phyloP scores from a whole-genome alignment of 257 asterid genomes.

The Osmanthus fragrans region DNA sequence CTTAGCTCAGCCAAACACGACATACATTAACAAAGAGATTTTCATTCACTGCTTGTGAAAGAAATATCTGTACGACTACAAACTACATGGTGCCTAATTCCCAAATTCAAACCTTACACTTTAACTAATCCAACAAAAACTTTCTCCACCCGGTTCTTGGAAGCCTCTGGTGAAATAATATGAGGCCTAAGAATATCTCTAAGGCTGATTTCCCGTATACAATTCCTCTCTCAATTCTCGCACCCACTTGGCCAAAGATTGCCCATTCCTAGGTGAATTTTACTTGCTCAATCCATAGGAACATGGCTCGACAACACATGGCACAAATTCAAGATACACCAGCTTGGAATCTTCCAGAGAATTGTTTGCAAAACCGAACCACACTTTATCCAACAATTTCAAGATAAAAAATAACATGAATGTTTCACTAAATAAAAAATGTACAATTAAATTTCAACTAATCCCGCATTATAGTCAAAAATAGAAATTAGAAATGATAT shows the following conservation, averaged over 20 bases:
- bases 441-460: not conserved
- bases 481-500: not conserved
- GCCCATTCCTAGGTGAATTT: not conserved
- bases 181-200: not conserved
- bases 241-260: not conserved
- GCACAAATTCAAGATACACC: not conserved
- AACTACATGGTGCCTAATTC: not conserved
- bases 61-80: not conserved
- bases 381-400: not conserved
- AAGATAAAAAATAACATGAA: not conserved
- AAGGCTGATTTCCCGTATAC: not conserved
- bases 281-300: not conserved
- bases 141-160: not conserved
- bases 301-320: not conserved
- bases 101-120: not conserved
- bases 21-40: not conserved
- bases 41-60: not conserved
- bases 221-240: not conserved
- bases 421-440: not conserved
- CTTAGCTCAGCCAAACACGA: not conserved
- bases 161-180: not conserved
- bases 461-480: not conserved
- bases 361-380: not conserved
- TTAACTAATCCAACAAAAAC: not conserved
- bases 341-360: not conserved